phyloP scores from a whole-genome alignment of 768 basidiomycete species.

The Suillus subluteus region DNA sequence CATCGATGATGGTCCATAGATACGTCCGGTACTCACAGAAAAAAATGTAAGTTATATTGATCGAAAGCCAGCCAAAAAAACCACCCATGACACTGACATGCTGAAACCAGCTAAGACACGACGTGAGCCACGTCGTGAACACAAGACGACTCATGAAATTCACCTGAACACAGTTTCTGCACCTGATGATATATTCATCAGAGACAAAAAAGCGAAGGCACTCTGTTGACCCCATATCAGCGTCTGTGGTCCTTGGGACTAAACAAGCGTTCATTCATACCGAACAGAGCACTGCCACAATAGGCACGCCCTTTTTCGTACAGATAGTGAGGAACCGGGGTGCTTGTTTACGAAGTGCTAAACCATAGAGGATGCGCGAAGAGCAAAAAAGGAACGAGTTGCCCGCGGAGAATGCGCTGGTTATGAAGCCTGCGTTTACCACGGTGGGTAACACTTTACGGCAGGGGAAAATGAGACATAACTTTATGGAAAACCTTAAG shows the following conservation, averaged over 20 bases:
- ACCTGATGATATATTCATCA: constrained; percentile 63
- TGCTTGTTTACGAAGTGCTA: constrained; percentile 52
- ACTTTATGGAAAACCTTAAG: constrained; percentile 10
- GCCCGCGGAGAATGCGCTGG: constrained; percentile 72
- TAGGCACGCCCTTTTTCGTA: constrained; percentile 52
- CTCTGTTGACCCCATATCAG: constrained; percentile 25
- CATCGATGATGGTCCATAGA: background rate
- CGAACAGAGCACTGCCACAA: constrained; percentile 34
- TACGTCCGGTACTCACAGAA: constrained; percentile 52
- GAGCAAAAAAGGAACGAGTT: constrained; percentile 64
- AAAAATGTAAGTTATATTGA: constrained; percentile 69
- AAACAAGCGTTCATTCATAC: constrained; percentile 20
- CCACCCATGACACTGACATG: constrained; percentile 65
- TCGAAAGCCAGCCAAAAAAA: constrained; percentile 65
- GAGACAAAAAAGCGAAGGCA: constrained; percentile 51
- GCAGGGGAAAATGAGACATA: background rate
- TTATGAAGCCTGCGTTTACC: constrained; percentile 73
- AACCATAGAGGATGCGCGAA: constrained; percentile 44
- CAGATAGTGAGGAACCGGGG: constrained; percentile 50
- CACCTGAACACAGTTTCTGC: constrained; percentile 39
- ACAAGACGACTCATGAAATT: background rate
- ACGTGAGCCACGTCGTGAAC: background rate
- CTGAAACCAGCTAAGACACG: constrained; percentile 59
- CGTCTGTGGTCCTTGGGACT: background rate
- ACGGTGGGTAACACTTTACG: constrained; percentile 57